Evolutionary conservation across 1,139 yeast genomes (phyloP), one percentile per base, ranked within the genome.

Genomic region (Candida gigantensis): DNA sequence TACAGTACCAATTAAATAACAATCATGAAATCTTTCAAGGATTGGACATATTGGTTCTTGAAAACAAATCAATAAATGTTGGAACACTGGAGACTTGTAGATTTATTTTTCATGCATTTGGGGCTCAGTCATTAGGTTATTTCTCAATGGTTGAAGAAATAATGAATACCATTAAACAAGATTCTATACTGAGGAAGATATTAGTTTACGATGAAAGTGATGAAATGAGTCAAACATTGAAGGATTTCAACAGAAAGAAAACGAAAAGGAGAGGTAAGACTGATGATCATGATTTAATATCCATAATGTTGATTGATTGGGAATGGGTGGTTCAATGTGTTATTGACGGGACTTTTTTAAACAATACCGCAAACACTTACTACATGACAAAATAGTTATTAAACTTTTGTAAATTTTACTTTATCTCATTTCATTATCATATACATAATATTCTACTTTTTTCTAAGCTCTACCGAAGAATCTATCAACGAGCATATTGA

Each of bases 321-420:
- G 90, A 84, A 53, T 83, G 90, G 90, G 65, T 82, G 1, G 86
- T 83, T 1, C 90, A 84, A 47, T 77, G 87, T 49, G 71, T 81
- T 7, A 80, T 83, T n/a, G 74, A 77, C 50, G 65, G 67, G 10
- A 18, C 29, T 5, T 13, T 31, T 11, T 14, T 25, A 19, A 23
- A 30, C n/a, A n/a, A n/a, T n/a, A n/a, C n/a, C 4, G 10, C 32
- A 21, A 11, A 20, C 5, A 20, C 25, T 2, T 29, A 17, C n/a
- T n/a, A n/a, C n/a, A n/a, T n/a, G n/a, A n/a, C n/a, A n/a, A n/a
- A n/a, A n/a, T n/a, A n/a, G n/a, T n/a, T n/a, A n/a, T n/a, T n/a
- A n/a, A n/a, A n/a, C n/a, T n/a, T 25, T 25, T 12, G 9, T 13
- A 10, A 14, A 3, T 28, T 11, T 26, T 26, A 6, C 10, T 7